These are phyloP conservation scores for Microdochium bolleyi DNA, from an alignment of 2,329 filamentous ascomycete genomes.

Conservation along the genomic window DNA sequence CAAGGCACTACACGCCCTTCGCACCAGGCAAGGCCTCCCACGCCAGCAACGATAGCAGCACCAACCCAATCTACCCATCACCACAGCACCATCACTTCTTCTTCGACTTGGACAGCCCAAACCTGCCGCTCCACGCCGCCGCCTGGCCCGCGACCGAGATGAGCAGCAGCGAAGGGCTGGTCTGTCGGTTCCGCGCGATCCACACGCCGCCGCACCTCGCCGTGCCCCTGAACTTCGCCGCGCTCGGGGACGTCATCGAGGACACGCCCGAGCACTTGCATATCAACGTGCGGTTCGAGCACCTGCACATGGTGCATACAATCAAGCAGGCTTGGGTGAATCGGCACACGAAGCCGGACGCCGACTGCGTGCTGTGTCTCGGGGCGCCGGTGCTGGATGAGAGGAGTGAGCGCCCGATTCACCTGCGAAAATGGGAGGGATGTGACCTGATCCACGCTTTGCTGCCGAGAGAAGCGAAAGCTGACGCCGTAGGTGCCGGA, in stretches of 20 bases:
- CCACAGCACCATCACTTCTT: background rate
- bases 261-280: constrained; percentile 12
- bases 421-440: constrained; percentile 26
- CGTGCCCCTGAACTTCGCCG: background rate
- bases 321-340: constrained; percentile 10
- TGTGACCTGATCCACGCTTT: background rate
- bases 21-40: too few species aligned
- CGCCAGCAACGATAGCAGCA: background rate
- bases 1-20: too few species aligned
- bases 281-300: constrained; percentile 9
- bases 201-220: background rate
- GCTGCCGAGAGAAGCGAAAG: background rate
- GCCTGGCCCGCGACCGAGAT: too few species aligned
- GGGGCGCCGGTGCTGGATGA: constrained; percentile 2
- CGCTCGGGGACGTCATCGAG: background rate
- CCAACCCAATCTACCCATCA: background rate
- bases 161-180: background rate
- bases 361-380: constrained; percentile 7
- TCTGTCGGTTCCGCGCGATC: background rate
- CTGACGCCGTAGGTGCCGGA: too few species aligned
- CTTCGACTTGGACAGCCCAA: background rate
- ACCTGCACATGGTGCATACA: background rate
- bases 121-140: background rate
- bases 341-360: constrained; percentile 7
- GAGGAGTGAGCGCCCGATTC: constrained; percentile 20